Conservation (phyloP, 148 eudicot genomes). For the Nepenthes gracilis region DNA sequence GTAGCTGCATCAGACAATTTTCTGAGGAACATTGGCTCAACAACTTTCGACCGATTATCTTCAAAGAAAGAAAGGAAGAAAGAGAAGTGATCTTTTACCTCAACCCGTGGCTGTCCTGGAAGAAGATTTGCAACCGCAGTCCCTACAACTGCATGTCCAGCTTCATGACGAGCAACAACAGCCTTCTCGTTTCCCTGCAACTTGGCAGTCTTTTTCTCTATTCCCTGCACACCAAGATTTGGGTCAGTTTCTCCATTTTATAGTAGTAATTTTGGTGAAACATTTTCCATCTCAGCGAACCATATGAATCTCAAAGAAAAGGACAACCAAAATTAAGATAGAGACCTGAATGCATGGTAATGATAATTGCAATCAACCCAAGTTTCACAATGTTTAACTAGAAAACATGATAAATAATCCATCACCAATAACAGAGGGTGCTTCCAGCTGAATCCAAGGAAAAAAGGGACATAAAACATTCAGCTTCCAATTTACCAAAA, state of each 20-base stretch:
- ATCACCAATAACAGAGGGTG: no score
- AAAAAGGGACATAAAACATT: no score
- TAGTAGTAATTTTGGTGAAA: not conserved
- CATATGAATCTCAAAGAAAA: not conserved
- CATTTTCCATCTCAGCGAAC: not conserved
- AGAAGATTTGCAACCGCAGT: constrained; percentile 93
- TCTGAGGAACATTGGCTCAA: not conserved
- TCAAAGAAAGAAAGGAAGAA: not conserved
- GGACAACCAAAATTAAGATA: no score
- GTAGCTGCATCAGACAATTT: not conserved
- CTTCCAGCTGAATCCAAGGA: no score
- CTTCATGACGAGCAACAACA: constrained; percentile 98
- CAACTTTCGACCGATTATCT: not conserved
- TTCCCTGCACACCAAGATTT: constrained; percentile 42
- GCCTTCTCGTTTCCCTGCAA: constrained; percentile 85
- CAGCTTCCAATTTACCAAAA: no score
- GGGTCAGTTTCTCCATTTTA: not conserved
- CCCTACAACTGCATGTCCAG: constrained; percentile 96
- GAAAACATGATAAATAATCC: no score
- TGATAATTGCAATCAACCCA: not conserved
- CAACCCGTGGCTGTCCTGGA: constrained; percentile 90
- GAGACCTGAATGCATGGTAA: not conserved
- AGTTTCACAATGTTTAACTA: not conserved
- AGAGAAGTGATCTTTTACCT: constrained; percentile 32
- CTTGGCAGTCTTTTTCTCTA: constrained; percentile 87